A percentile compares a stretch with the other conserved stretches of the same genome.
phyloP scores from a whole-genome alignment of 2,329 filamentous ascomycete genomes.

The Microdochium bolleyi region DNA sequence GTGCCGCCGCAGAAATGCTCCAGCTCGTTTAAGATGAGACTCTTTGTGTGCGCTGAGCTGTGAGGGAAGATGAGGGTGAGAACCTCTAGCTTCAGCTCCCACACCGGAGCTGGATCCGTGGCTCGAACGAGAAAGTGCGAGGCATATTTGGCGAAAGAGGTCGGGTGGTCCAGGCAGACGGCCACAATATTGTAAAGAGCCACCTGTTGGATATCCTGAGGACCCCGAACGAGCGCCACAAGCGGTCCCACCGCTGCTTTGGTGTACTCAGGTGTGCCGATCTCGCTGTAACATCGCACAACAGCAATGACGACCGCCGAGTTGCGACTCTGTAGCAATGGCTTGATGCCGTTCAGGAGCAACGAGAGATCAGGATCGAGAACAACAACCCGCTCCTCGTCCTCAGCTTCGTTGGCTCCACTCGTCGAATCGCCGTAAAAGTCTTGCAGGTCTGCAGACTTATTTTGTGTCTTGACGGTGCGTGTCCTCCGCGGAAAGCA shows the following conservation, averaged over 20 bases:
- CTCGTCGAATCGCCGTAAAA: slow-evolving; percentile 71
- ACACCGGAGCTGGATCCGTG: slow-evolving; percentile 72
- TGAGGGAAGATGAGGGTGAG: slow-evolving; percentile 87
- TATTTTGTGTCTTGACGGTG: slow-evolving; percentile 35
- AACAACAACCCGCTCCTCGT: slow-evolving; percentile 46
- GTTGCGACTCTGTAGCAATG: slow-evolving; percentile 88
- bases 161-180: slow-evolving; percentile 70
- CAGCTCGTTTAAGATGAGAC: slow-evolving; percentile 82
- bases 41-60: slow-evolving; percentile 66
- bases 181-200: slow-evolving; percentile 92
- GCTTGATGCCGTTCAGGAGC: slow-evolving; percentile 69
- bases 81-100: slow-evolving; percentile 86
- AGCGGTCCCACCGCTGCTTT: slow-evolving; percentile 72
- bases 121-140: slow-evolving; percentile 83
- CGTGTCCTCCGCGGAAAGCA: slow-evolving; percentile 73
- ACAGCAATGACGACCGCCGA: slow-evolving; percentile 88
- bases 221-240: slow-evolving; percentile 74
- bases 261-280: slow-evolving; percentile 74
- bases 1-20: slow-evolving; percentile 79
- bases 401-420: slow-evolving; percentile 27
- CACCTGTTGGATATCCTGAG: slow-evolving; percentile 81
- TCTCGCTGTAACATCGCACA: slow-evolving; percentile 72
- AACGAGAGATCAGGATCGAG: slow-evolving; percentile 78
- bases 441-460: slow-evolving; percentile 46
- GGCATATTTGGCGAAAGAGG: slow-evolving; percentile 78